These are phyloP conservation scores for Thelonectria blattea DNA, from an alignment of 2,329 filamentous ascomycete species.

Conservation along the genomic window DNA sequence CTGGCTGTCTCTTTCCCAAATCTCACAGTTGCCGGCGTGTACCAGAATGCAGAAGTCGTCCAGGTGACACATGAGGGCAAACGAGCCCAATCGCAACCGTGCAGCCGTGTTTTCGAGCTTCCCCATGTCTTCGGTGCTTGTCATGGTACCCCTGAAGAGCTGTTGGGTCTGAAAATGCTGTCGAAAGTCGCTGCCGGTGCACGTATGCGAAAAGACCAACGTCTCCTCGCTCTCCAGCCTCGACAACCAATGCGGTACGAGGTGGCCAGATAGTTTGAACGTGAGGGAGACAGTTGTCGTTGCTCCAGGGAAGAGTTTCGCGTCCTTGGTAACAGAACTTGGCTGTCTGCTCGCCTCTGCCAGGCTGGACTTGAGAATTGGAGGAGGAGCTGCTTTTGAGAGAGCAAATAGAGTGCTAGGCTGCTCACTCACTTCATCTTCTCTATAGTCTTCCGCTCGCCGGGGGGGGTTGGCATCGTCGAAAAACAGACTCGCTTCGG, in stretches of 20 bases:
- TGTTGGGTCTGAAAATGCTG: conserved; percentile 19
- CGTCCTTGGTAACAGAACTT: conserved; percentile 17
- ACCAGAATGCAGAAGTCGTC: conserved; percentile 47
- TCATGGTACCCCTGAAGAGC: conserved; percentile 33
- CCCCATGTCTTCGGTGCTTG: conserved; percentile 12
- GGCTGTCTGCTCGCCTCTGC: background rate
- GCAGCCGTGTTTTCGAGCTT: conserved; percentile 40
- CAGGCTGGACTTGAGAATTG: background rate
- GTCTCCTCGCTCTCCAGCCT: conserved; percentile 33
- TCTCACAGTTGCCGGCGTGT: conserved; percentile 45
- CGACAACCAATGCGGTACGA: conserved; percentile 34
- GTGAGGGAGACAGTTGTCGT: conserved; percentile 20
- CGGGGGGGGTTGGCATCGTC: conserved; percentile 5
- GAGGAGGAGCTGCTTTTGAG: background rate
- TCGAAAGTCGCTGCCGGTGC: conserved; percentile 43
- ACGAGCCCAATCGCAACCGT: conserved; percentile 44
- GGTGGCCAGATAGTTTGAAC: conserved; percentile 12
- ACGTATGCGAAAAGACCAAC: conserved; percentile 45
- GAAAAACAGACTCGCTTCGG: conserved; percentile 35
- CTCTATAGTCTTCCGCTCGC: background rate
- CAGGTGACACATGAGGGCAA: conserved; percentile 45
- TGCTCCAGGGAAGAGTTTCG: conserved; percentile 27
- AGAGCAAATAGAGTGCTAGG: background rate
- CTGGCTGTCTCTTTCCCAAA: conserved; percentile 39
- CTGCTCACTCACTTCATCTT: background rate